A percentile compares a stretch with the other conserved stretches of the same genome.
phyloP scores from a whole-genome alignment of 2,329 filamentous ascomycete species.

The Boeremia exigua region DNA sequence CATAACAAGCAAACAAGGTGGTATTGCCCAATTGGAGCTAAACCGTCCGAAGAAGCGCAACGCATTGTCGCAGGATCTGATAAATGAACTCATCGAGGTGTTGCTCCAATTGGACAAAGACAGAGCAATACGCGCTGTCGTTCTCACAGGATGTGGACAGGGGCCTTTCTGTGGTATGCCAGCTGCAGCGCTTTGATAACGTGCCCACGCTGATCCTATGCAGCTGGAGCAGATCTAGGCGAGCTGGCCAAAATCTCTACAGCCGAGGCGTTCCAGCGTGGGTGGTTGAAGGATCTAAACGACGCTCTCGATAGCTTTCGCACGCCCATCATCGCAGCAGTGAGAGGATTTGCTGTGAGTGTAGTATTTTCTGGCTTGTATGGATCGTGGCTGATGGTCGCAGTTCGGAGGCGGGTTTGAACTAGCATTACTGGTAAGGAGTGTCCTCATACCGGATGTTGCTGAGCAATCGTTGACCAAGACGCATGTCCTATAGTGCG shows the following conservation, averaged over 20 bases:
- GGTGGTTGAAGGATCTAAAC: constrained; percentile 94
- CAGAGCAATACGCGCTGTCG: constrained; percentile 27
- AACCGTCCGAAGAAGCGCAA: constrained; percentile 65
- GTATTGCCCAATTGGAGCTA: constrained; percentile 58
- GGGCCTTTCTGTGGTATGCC: constrained; percentile 72
- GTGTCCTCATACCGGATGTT: constrained; percentile 45
- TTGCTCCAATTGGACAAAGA: constrained; percentile 26
- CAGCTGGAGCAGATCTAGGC: constrained; percentile 92
- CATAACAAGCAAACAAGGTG: constrained; percentile 31
- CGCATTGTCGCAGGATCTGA: constrained; percentile 62
- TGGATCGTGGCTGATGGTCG: constrained; percentile 4
- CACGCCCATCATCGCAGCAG: constrained; percentile 90
- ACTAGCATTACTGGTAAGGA: constrained; percentile 81
- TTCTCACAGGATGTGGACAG: constrained; percentile 83
- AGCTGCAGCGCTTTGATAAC: constrained; percentile 8
- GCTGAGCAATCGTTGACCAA: constrained; percentile 12
- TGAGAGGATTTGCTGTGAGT: constrained; percentile 78
- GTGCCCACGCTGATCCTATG: constrained; percentile 15
- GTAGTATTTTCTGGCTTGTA: neutral
- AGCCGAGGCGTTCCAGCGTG: constrained; percentile 78
- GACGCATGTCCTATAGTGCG: constrained; percentile 47
- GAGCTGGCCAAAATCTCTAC: constrained; percentile 93
- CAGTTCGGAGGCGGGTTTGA: constrained; percentile 88
- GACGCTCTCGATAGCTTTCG: constrained; percentile 78
- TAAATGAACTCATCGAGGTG: constrained; percentile 45